These are phyloP conservation scores for Petasospora fabianii DNA, from an alignment of 1,139 yeast species.

Conservation along the genomic window DNA sequence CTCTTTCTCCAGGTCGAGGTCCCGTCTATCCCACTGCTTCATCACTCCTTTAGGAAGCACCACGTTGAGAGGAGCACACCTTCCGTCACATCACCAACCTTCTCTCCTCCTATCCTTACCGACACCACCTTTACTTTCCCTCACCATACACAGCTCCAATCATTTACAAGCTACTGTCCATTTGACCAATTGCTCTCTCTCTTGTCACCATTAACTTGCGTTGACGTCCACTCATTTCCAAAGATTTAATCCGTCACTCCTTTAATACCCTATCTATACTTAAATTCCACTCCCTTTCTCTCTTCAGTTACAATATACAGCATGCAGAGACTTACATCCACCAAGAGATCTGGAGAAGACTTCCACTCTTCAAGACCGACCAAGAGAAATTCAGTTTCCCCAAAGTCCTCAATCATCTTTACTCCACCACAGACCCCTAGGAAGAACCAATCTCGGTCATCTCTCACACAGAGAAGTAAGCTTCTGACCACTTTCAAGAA, in stretches of 20 bases:
- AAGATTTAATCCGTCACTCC: conserved; percentile 13
- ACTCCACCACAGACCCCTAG: conserved; percentile 24
- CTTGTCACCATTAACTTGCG: conserved; percentile 30
- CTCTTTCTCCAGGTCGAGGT: conserved; percentile 1
- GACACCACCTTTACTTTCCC: neutral
- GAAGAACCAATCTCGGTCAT: conserved; percentile 5
- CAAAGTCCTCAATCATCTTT: conserved; percentile 9
- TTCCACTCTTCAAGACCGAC: conserved; percentile 18
- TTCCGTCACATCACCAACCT: neutral
- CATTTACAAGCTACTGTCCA: neutral
- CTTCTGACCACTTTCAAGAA: conserved; percentile 23
- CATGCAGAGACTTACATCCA: conserved; percentile 11
- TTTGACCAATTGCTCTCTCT: neutral
- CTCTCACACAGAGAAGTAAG: conserved; percentile 11
- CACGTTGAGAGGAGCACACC: too few species aligned
- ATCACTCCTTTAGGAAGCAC: conserved; percentile 4
- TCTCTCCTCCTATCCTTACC: neutral
- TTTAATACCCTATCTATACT: neutral
- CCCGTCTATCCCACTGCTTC: conserved; percentile 2
- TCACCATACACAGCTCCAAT: neutral
- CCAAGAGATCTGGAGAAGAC: conserved; percentile 28
- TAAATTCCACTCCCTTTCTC: neutral
- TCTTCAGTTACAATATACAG: too few species aligned
- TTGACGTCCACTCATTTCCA: conserved; percentile 29
- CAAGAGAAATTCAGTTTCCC: conserved; percentile 18